A percentile compares a stretch with the other conserved stretches of the same genome.
These are phyloP conservation scores for Alternaria rosae DNA, from an alignment of 2,329 filamentous ascomycete species.

Conservation along the genomic window DNA sequence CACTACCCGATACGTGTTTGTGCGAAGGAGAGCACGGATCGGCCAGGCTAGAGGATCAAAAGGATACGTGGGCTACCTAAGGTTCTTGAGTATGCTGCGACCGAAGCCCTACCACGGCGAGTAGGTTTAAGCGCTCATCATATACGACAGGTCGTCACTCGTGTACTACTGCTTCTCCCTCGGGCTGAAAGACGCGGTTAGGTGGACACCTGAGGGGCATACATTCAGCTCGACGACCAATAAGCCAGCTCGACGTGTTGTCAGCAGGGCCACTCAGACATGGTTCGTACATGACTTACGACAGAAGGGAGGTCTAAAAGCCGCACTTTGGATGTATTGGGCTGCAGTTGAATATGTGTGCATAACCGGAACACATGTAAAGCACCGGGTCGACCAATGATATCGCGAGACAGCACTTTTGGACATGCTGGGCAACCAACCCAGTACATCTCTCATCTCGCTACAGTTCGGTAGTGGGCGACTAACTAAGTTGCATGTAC, in stretches of 20 bases:
- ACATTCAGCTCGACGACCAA: constrained; percentile 32
- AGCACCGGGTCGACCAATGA: constrained; percentile 43
- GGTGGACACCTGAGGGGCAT: constrained; percentile 22
- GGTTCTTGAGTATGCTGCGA: constrained; percentile 34
- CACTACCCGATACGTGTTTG: not conserved
- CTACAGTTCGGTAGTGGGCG: constrained; percentile 25
- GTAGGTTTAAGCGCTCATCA: constrained; percentile 44
- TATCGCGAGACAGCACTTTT: constrained; percentile 27
- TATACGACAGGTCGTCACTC: constrained; percentile 32
- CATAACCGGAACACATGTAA: constrained; percentile 44
- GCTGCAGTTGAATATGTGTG: constrained; percentile 38
- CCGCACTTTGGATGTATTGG: constrained; percentile 39
- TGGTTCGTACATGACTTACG: constrained; percentile 28
- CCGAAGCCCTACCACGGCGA: constrained; percentile 30
- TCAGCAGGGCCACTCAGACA: constrained; percentile 26
- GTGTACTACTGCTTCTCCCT: constrained; percentile 39
- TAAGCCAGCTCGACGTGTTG: constrained; percentile 31
- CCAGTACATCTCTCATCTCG: constrained; percentile 31
- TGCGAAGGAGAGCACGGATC: not conserved
- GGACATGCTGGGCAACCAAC: constrained; percentile 26
- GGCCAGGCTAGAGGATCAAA: constrained; percentile 17
- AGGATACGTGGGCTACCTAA: constrained; percentile 28
- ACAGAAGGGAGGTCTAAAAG: constrained; percentile 24
- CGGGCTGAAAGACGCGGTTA: constrained; percentile 29
- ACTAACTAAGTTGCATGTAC: constrained; percentile 26